Evolutionary conservation across 257 asterid species (phyloP).

Genomic region (Solanum gandarillasii): DNA sequence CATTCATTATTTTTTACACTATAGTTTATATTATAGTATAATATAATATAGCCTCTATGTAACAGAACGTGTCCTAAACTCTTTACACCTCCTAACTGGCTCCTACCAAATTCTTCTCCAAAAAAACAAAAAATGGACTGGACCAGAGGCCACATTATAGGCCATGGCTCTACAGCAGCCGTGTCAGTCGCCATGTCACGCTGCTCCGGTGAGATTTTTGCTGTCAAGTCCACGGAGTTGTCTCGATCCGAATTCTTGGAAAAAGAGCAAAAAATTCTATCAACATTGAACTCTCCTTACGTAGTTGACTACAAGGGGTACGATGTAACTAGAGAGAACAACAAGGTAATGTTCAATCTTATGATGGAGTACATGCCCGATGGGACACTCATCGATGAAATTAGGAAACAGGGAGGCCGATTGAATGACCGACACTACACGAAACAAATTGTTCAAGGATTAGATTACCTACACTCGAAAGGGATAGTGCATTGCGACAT

Average conservation of each 20-base stretch:
- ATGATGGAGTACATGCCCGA: constrained; percentile 42
- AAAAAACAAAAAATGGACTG: constrained; percentile 28
- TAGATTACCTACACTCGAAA: constrained; percentile 48
- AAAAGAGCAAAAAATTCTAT: constrained; percentile 37
- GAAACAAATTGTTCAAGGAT: constrained; percentile 31
- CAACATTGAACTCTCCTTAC: constrained; percentile 22
- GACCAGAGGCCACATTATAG: constrained; percentile 58
- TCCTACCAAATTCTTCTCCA: background rate
- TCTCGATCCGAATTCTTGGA: constrained; percentile 22
- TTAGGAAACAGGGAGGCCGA: constrained; percentile 15
- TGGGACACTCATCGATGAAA: constrained; percentile 30
- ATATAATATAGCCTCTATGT: background rate
- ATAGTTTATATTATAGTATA: background rate
- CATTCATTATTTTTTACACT: background rate
- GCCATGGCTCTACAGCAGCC: constrained; percentile 57
- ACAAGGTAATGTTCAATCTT: constrained; percentile 30
- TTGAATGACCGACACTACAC: constrained; percentile 33
- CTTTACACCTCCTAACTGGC: background rate
- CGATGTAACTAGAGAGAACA: constrained; percentile 27
- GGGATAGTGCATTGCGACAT: constrained; percentile 75
- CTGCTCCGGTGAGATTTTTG: constrained; percentile 23
- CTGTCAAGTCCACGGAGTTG: constrained; percentile 54
- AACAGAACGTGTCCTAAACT: constrained; percentile 2
- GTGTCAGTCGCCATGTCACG: constrained; percentile 36
- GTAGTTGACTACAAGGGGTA: constrained; percentile 45